A percentile compares a stretch with the other conserved stretches of the same genome.
These are phyloP conservation scores for Fusarium mangiferae DNA, from an alignment of 2,329 filamentous ascomycete species.

Conservation along the genomic window DNA sequence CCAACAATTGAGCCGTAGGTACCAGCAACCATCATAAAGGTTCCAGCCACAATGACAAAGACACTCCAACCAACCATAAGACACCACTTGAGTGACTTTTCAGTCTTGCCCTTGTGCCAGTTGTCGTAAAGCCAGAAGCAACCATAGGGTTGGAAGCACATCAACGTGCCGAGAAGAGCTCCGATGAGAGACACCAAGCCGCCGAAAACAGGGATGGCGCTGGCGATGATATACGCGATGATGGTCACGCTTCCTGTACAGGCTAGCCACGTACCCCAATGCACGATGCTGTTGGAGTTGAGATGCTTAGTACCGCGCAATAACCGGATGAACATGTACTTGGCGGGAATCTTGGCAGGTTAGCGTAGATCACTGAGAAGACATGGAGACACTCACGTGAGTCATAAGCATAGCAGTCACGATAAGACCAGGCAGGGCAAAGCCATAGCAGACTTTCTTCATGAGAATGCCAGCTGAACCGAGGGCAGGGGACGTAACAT, in stretches of 20 bases:
- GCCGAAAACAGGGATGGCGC: slow-evolving; percentile 42
- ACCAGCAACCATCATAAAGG: slow-evolving; percentile 56
- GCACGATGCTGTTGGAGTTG: slow-evolving; percentile 41
- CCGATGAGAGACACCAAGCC: slow-evolving; percentile 45
- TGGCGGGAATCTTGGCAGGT: slow-evolving; percentile 15
- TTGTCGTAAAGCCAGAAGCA: slow-evolving; percentile 47
- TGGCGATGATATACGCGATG: slow-evolving; percentile 44
- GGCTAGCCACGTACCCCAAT: slow-evolving; percentile 48
- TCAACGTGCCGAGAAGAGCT: slow-evolving; percentile 43
- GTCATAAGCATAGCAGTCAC: slow-evolving; percentile 40
- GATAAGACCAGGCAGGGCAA: slow-evolving; percentile 45
- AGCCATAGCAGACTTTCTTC: slow-evolving; percentile 57
- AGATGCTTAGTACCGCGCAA: slow-evolving; percentile 46
- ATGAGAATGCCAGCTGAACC: slow-evolving; percentile 54
- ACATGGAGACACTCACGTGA: slow-evolving; percentile 37
- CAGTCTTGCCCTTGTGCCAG: slow-evolving; percentile 27
- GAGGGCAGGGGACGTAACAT: slow-evolving; percentile 57
- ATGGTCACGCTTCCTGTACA: slow-evolving; percentile 42
- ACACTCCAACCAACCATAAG: slow-evolving; percentile 23
- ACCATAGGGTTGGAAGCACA: slow-evolving; percentile 45
- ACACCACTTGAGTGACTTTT: slow-evolving; percentile 11
- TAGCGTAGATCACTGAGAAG: neutral
- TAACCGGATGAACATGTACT: slow-evolving; percentile 31
- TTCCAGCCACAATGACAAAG: slow-evolving; percentile 30
- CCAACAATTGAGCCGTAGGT: slow-evolving; percentile 56